These are phyloP conservation scores for Blastobotrys apis DNA, from an alignment of 1,139 yeast genomes.

Conservation along the genomic window DNA sequence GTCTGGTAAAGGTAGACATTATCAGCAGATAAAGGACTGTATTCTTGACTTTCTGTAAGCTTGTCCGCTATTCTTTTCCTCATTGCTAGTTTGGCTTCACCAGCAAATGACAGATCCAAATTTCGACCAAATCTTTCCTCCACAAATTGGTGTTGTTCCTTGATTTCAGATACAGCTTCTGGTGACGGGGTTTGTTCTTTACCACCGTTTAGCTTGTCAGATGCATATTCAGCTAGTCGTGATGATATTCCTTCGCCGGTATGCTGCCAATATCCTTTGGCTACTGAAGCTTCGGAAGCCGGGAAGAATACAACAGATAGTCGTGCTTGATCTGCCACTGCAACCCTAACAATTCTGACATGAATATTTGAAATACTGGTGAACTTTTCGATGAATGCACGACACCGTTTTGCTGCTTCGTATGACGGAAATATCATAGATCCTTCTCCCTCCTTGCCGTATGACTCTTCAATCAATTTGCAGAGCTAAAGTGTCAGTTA, in stretches of 20 bases:
- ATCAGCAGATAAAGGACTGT: constrained; percentile 10
- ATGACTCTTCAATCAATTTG: constrained; percentile 42
- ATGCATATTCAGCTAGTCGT: constrained; percentile 77
- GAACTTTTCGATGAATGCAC: constrained; percentile 59
- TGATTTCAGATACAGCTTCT: background rate
- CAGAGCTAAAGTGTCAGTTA: constrained; percentile 25
- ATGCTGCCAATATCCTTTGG: constrained; percentile 94
- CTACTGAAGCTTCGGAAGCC: constrained; percentile 49
- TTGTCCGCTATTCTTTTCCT: constrained; percentile 72
- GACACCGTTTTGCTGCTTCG: constrained; percentile 74
- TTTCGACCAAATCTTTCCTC: constrained; percentile 92
- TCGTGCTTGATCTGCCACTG: constrained; percentile 53
- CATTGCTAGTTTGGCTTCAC: constrained; percentile 70
- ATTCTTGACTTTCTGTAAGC: constrained; percentile 30
- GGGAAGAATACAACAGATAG: constrained; percentile 79
- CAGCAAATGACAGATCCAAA: constrained; percentile 68
- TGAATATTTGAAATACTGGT: constrained; percentile 34
- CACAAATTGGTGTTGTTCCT: constrained; percentile 37
- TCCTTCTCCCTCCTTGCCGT: constrained; percentile 72
- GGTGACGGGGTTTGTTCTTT: background rate
- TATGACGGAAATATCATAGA: constrained; percentile 76
- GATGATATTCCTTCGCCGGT: constrained; percentile 94
- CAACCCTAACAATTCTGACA: constrained; percentile 64
- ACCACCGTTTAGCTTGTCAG: constrained; percentile 26
- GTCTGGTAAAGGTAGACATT: constrained; percentile 84